Evolutionary conservation across 352 stramenopile genomes (phyloP).

Genomic region (Phytophthora capsici): DNA sequence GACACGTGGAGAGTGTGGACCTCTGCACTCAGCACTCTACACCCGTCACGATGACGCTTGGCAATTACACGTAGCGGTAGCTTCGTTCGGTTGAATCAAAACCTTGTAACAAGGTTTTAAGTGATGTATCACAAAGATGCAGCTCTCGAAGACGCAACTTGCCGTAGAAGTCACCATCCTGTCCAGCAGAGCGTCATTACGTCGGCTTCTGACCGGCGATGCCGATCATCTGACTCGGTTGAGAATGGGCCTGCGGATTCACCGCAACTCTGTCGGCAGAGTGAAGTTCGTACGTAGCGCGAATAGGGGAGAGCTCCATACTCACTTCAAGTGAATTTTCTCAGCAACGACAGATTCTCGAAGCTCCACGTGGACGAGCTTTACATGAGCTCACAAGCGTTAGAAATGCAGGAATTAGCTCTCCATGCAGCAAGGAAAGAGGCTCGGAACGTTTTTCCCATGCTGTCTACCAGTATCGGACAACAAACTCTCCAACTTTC

Average conservation of each 20-base stretch:
- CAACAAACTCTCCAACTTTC: not conserved
- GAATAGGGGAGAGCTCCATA: conserved; percentile 39
- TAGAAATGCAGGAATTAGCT: too few relatives aligned
- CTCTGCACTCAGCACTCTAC: too few relatives aligned
- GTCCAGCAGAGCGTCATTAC: not conserved
- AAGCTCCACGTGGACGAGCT: not conserved
- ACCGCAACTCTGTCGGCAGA: not conserved
- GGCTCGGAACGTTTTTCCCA: too few relatives aligned
- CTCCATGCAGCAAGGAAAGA: too few relatives aligned
- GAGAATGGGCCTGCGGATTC: conserved; percentile 9
- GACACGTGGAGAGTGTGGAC: too few relatives aligned
- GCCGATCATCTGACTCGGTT: conserved; percentile 14
- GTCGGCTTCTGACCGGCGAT: not conserved
- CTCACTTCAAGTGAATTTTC: conserved; percentile 41
- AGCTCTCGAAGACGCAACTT: not conserved
- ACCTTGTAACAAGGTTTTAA: not conserved
- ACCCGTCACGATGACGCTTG: too few relatives aligned
- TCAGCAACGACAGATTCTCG: conserved; percentile 28
- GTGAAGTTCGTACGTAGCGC: conserved; percentile 36
- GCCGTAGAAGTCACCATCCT: conserved; percentile 15
- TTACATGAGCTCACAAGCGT: not conserved
- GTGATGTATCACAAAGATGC: not conserved
- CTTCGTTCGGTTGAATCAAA: too few relatives aligned
- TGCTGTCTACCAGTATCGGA: not conserved
- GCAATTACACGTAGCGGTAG: too few relatives aligned